Conservation (phyloP, 2,329 filamentous ascomycete species). For the Gnomoniopsis smithogilvyi region DNA sequence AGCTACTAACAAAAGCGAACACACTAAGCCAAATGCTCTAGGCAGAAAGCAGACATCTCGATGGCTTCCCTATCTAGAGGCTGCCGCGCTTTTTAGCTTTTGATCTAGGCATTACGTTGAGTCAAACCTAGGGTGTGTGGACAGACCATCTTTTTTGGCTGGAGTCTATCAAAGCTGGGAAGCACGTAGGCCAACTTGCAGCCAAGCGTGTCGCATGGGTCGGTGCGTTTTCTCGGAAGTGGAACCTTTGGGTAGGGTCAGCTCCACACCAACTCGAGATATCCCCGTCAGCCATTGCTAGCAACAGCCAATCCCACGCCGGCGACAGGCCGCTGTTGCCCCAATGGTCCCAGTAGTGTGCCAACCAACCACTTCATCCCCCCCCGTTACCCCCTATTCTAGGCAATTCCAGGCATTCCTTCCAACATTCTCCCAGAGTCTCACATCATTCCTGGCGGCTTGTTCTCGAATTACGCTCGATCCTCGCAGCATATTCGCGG, state of each 20-base stretch:
- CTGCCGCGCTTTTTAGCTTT: no score
- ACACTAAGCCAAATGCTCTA: no score
- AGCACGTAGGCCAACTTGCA: no score
- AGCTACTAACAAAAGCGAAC: no score
- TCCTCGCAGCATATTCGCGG: conserved; percentile 12
- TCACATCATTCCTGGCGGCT: conserved; percentile 8
- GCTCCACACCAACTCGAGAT: background rate
- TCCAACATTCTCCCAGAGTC: background rate
- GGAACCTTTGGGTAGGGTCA: background rate
- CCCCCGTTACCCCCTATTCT: conserved; percentile 12
- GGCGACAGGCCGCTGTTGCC: background rate
- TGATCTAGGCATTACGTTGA: background rate
- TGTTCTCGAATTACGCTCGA: conserved; percentile 8
- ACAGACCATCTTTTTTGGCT: background rate
- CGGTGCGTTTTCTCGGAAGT: no score
- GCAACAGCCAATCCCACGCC: background rate
- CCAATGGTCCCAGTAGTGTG: background rate
- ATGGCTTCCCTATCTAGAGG: no score
- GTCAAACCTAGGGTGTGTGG: background rate
- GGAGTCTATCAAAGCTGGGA: background rate
- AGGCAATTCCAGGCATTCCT: conserved; percentile 5
- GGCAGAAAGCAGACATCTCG: no score
- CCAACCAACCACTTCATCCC: no score
- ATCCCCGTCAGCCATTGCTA: background rate
- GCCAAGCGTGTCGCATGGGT: no score